phyloP scores from a whole-genome alignment of 2,329 filamentous ascomycete species.

The Ophiocordyceps australis region DNA sequence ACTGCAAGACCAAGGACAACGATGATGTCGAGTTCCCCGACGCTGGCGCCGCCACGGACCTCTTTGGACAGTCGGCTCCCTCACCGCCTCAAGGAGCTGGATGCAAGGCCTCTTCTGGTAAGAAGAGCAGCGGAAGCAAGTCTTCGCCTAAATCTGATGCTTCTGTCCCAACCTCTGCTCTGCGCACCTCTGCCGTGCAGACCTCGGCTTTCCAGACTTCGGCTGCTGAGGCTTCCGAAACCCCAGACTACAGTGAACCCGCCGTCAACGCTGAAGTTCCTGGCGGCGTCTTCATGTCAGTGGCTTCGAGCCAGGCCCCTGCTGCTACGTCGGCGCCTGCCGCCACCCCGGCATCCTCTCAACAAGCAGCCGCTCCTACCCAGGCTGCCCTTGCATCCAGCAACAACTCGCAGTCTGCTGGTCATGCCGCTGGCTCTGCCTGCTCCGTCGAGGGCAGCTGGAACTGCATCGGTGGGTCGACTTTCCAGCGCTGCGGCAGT shows the following conservation, averaged over 20 bases:
- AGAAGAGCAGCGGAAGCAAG: too few relatives aligned
- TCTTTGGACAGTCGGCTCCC: too few relatives aligned
- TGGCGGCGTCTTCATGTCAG: constrained; percentile 22
- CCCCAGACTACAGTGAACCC: too few relatives aligned
- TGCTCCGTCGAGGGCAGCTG: constrained; percentile 30
- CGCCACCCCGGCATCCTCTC: constrained; percentile 4
- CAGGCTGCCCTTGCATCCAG: constrained; percentile 3
- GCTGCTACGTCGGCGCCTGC: constrained; percentile 6
- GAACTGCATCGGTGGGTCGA: constrained; percentile 31
- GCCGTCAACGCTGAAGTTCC: constrained; percentile 5
- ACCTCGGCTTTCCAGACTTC: constrained; percentile 3
- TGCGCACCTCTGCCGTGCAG: too few relatives aligned
- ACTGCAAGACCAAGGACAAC: constrained; percentile 30
- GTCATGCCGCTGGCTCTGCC: constrained; percentile 19
- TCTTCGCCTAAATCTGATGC: too few relatives aligned
- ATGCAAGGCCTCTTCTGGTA: too few relatives aligned
- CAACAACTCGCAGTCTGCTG: constrained; percentile 5
- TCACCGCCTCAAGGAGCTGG: too few relatives aligned
- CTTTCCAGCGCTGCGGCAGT: constrained; percentile 36
- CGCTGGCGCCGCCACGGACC: constrained; percentile 19
- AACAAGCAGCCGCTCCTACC: constrained; percentile 4
- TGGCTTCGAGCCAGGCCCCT: constrained; percentile 3
- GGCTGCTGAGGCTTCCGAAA: constrained; percentile 3
- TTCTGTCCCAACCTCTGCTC: too few relatives aligned
- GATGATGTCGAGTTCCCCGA: constrained; percentile 41